phyloP scores from a whole-genome alignment of 441 rosid genomes.

The Erysimum cheiri region DNA sequence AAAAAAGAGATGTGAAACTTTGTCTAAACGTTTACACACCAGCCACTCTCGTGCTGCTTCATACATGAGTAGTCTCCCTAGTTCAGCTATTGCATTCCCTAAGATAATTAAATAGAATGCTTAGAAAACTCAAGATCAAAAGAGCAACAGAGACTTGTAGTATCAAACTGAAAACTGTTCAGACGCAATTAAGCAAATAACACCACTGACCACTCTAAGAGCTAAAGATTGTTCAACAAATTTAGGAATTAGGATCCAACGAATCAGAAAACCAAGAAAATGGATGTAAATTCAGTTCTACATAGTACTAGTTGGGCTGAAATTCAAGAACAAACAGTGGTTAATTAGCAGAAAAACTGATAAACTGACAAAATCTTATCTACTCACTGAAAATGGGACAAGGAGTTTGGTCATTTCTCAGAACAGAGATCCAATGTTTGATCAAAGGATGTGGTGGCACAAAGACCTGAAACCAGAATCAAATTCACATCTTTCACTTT shows the following conservation, averaged over 20 bases:
- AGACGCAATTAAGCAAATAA: background rate
- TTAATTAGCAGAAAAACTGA: background rate
- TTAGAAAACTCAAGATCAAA: background rate
- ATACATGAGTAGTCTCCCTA: slow-evolving; percentile 85
- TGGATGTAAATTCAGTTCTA: background rate
- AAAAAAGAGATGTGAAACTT: slow-evolving; percentile 3
- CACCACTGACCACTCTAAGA: background rate
- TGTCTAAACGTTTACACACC: slow-evolving; percentile 51
- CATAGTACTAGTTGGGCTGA: background rate
- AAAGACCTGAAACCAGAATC: slow-evolving; percentile 59
- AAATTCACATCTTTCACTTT: slow-evolving; percentile 2
- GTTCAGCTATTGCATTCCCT: slow-evolving; percentile 91
- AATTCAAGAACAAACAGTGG: background rate
- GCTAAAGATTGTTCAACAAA: slow-evolving; percentile 7
- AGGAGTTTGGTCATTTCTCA: slow-evolving; percentile 87
- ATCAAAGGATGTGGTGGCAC: slow-evolving; percentile 96
- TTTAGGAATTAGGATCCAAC: background rate
- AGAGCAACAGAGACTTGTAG: slow-evolving; percentile 8
- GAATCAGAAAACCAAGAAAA: background rate
- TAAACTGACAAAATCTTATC: slow-evolving; percentile 1
- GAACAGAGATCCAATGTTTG: slow-evolving; percentile 91
- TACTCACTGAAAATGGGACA: slow-evolving; percentile 78
- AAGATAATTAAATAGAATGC: background rate
- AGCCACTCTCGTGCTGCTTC: slow-evolving; percentile 96
- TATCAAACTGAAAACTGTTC: background rate